Base-by-base conservation (phyloP, 2,329 filamentous ascomycete species). In the Pseudonectria foliicola region DNA sequence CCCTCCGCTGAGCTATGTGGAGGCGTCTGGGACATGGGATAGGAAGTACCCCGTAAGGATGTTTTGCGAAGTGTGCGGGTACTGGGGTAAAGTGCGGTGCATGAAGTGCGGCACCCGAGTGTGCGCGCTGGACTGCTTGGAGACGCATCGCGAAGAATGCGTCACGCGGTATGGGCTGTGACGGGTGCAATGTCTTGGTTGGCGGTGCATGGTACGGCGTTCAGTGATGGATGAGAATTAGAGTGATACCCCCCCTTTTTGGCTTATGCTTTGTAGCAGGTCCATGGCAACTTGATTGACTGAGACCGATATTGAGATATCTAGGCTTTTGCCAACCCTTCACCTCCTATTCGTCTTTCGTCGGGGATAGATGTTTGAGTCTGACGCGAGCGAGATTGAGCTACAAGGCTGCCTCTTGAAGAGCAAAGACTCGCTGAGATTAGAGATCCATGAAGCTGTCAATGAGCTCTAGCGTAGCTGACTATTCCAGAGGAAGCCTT, bases 11-110 rank as follows among this genome's bases (percentile, higher is more conserved):
- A 77, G 68, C 25, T 89, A 86, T 58, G 67, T 73, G 31, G 81
- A 85, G 46, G 78, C 80, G 26, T 61, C 67, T 34, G 74, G 67
- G 3, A 53, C 47, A 18, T 71, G 63, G 63, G 64, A 59, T 29
- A 48, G 46, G 11, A 58, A 52, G 49, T 77, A 77, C 43, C 80
- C 82, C 3, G 64, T 66, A 30, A 68, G 83, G 39, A 64, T 66
- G 25, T 90, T 89, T 57, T 90, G 85, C 60, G 81, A 82, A 54
- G 77, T 87, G 23, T 90, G 85, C 54, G 85, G 85, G 11, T 89
- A 88, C 60, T 89, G 85, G 84, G 85, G 84, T 3, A 67, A 79
- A 27, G 79, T 86, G 29, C 74, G 72, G 58, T 90, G 85, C 62
- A 73, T 80, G 57, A 85, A 83, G 64, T 90, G 85, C 60, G 83